phyloP scores from a whole-genome alignment of 352 stramenopile genomes.

The Phytopythium montanum region DNA sequence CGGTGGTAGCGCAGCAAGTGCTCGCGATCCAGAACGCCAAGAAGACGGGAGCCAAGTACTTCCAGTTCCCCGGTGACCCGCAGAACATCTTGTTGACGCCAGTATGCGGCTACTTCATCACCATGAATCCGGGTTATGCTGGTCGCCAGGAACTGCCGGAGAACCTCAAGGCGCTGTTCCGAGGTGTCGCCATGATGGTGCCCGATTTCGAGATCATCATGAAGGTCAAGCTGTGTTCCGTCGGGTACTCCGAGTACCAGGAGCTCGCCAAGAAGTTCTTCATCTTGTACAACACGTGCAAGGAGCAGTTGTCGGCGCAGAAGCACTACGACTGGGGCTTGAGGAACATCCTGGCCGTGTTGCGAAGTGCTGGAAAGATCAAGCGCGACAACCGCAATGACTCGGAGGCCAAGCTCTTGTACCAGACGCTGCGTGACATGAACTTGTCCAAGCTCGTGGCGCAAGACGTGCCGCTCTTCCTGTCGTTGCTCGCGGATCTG shows the following conservation, averaged over 20 bases:
- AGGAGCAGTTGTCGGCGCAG: slow-evolving; percentile 90
- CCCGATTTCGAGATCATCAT: slow-evolving; percentile 94
- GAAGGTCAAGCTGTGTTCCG: slow-evolving; percentile 94
- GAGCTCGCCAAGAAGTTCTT: slow-evolving; percentile 92
- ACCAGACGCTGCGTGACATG: slow-evolving; percentile 94
- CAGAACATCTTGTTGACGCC: slow-evolving; percentile 96
- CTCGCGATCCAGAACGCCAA: slow-evolving; percentile 98
- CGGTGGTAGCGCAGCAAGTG: slow-evolving; percentile 97
- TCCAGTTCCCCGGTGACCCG: slow-evolving; percentile 97
- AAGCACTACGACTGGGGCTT: slow-evolving; percentile 94
- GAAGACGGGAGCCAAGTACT: slow-evolving; percentile 93
- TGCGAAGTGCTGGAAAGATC: slow-evolving; percentile 88
- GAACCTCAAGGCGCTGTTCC: slow-evolving; percentile 97
- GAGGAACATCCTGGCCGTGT: slow-evolving; percentile 88
- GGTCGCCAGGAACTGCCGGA: slow-evolving; percentile 97
- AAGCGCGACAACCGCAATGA: slow-evolving; percentile 89
- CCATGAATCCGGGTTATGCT: slow-evolving; percentile 99
- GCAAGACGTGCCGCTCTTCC: slow-evolving; percentile 97
- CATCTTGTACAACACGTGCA: slow-evolving; percentile 90
- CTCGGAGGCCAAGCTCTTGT: slow-evolving; percentile 85
- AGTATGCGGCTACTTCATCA: slow-evolving; percentile 98
- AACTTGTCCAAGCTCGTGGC: slow-evolving; percentile 98
- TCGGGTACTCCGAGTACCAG: slow-evolving; percentile 93
- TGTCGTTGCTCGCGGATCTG: slow-evolving; percentile 95
- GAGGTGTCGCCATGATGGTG: slow-evolving; percentile 91